Conservation (phyloP, 2,329 filamentous ascomycete genomes). For the Drechslera avenae region DNA sequence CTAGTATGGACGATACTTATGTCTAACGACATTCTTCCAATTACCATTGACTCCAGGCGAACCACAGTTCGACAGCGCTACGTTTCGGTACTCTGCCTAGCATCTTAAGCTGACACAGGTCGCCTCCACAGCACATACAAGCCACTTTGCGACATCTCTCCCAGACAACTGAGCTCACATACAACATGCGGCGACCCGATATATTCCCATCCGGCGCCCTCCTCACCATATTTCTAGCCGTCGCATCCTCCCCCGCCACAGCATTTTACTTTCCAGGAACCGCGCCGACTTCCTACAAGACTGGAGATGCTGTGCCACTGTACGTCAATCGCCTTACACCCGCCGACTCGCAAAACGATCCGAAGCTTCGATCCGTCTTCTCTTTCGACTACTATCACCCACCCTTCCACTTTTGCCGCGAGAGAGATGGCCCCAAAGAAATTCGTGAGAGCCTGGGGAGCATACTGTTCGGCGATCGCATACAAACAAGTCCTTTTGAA, state of each 20-base stretch:
- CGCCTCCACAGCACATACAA: slow-evolving; percentile 10
- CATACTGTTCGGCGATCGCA: slow-evolving; percentile 95
- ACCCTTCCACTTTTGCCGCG: slow-evolving; percentile 85
- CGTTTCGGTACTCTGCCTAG: slow-evolving; percentile 19
- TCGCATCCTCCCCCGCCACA: slow-evolving; percentile 47
- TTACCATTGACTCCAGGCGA: slow-evolving; percentile 6
- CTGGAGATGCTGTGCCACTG: slow-evolving; percentile 78
- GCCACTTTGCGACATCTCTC: slow-evolving; percentile 5
- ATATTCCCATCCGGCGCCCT: slow-evolving; percentile 32
- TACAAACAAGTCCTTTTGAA: slow-evolving; percentile 94
- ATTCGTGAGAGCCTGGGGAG: slow-evolving; percentile 90
- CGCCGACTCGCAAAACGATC: slow-evolving; percentile 75
- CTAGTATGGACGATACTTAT: slow-evolving; percentile 3
- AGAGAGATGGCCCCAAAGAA: slow-evolving; percentile 74
- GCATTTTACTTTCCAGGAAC: slow-evolving; percentile 97
- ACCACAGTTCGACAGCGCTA: slow-evolving; percentile 13
- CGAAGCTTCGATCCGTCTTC: slow-evolving; percentile 86
- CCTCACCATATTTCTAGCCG: slow-evolving; percentile 46
- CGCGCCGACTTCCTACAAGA: slow-evolving; percentile 88
- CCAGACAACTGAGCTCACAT: slow-evolving; percentile 4
- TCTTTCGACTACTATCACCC: slow-evolving; percentile 96
- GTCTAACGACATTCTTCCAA: neutral
- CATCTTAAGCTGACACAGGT: slow-evolving; percentile 17
- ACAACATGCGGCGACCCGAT: slow-evolving; percentile 39
- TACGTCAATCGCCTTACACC: slow-evolving; percentile 93